phyloP scores from a whole-genome alignment of 169 alveolate species.

The Cryptosporidium andersoni region DNA sequence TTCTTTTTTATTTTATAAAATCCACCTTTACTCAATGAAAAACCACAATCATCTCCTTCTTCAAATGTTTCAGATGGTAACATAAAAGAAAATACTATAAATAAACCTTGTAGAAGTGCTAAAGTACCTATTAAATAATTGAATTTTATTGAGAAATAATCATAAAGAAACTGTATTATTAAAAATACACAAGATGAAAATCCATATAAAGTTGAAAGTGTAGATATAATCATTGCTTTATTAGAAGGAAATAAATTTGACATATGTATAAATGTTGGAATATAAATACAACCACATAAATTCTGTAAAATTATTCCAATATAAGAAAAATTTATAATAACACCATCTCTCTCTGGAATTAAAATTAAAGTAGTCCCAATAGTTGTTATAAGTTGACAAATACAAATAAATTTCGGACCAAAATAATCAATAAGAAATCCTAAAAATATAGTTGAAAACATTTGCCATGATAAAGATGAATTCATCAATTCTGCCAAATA shows the following conservation, averaged over 20 bases:
- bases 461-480: constrained; percentile 22
- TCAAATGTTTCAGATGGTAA: constrained; percentile 29
- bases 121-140: constrained; percentile 11
- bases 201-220: constrained; percentile 59
- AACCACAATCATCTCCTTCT: constrained; percentile 35
- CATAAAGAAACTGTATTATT: constrained; percentile 16
- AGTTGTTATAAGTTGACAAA: constrained; percentile 49
- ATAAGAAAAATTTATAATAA: neutral
- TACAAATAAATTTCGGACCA: constrained; percentile 62
- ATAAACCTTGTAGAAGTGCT: constrained; percentile 33
- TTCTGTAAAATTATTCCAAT: constrained; percentile 45
- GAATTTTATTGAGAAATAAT: constrained; percentile 9
- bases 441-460: constrained; percentile 45
- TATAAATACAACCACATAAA: constrained; percentile 60
- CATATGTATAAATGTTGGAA: constrained; percentile 63
- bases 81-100: constrained; percentile 22
- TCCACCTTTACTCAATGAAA: constrained; percentile 29
- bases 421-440: constrained; percentile 39
- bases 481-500: constrained; percentile 58
- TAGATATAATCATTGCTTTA: constrained; percentile 49
- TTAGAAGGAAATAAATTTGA: constrained; percentile 48
- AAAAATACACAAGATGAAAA: constrained; percentile 58
- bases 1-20: constrained; percentile 12
- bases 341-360: constrained; percentile 32
- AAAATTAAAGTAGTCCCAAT: constrained; percentile 59